Evolutionary conservation across 2,329 filamentous ascomycete genomes (phyloP).

Genomic region (Orbilia ellipsospora): DNA sequence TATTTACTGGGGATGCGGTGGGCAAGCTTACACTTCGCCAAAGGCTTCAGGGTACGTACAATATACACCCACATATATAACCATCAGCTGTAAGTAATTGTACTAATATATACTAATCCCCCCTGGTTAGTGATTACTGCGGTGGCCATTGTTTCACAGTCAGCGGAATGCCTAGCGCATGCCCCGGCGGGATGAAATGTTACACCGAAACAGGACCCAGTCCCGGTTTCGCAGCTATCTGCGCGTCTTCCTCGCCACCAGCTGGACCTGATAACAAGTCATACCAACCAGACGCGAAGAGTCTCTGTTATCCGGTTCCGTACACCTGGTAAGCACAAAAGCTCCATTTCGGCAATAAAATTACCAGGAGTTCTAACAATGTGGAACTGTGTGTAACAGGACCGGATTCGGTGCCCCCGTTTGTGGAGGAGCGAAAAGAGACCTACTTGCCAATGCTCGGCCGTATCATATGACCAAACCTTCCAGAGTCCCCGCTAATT

Average conservation of each 20-base stretch:
- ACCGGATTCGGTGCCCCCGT: conserved; percentile 15
- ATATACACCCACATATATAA: not conserved
- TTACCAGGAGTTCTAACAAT: not conserved
- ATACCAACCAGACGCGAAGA: conserved; percentile 16
- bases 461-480: conserved; percentile 21
- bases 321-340: conserved; percentile 12
- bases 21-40: conserved; percentile 17
- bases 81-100: not conserved
- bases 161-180: conserved; percentile 13
- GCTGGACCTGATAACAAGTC: conserved; percentile 15
- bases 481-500: conserved; percentile 10
- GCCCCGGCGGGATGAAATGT: conserved; percentile 24
- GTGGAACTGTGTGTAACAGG: not conserved
- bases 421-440: conserved; percentile 16
- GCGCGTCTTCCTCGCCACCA: conserved; percentile 15
- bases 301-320: conserved; percentile 19
- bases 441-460: not conserved
- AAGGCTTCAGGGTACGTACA: conserved; percentile 9
- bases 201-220: conserved; percentile 19
- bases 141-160: conserved; percentile 28
- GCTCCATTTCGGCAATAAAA: not conserved
- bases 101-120: conserved; percentile 1
- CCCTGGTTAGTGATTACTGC: conserved; percentile 6
- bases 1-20: conserved; percentile 18
- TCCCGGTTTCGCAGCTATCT: conserved; percentile 28